phyloP scores from a whole-genome alignment of 148 eudicot genomes.

The Fagopyrum homotropicum region DNA sequence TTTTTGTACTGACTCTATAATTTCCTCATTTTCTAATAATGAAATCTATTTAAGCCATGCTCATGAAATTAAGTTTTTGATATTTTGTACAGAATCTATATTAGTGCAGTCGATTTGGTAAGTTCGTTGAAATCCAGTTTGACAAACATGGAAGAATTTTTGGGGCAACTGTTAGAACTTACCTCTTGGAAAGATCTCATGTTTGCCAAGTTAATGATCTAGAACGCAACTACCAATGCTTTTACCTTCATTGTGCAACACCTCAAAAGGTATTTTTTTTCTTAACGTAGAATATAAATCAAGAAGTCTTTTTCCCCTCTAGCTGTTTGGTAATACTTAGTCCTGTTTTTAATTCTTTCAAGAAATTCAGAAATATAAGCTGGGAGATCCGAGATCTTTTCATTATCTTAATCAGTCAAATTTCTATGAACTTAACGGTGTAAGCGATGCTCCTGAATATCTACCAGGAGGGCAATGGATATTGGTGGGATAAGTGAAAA shows the following conservation, averaged over 20 bases:
- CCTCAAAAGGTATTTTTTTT: constrained; percentile 68
- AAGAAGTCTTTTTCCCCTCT: neutral
- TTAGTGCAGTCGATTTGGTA: constrained; percentile 86
- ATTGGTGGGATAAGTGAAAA: constrained; percentile 76
- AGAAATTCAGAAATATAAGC: constrained; percentile 45
- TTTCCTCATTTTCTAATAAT: no score
- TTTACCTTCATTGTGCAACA: constrained; percentile 93
- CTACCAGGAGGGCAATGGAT: constrained; percentile 70
- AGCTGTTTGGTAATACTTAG: constrained; percentile 11
- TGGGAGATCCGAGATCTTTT: constrained; percentile 66
- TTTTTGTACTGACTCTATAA: no score
- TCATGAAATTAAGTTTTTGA: no score
- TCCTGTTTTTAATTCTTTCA: no score
- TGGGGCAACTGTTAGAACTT: constrained; percentile 68
- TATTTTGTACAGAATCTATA: neutral
- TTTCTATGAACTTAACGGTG: constrained; percentile 31
- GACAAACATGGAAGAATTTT: constrained; percentile 97
- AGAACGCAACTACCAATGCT: constrained; percentile 95
- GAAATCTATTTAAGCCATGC: no score
- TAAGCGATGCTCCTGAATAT: no score
- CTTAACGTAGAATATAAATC: neutral
- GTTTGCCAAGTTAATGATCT: constrained; percentile 89
- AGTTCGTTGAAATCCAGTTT: constrained; percentile 96
- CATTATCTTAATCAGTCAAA: constrained; percentile 94
- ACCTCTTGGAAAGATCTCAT: constrained; percentile 43